A percentile compares a stretch with the other conserved stretches of the same genome.
Conservation (phyloP, 805 yeast genomes). For the Limtongozyma cylindracea region DNA sequence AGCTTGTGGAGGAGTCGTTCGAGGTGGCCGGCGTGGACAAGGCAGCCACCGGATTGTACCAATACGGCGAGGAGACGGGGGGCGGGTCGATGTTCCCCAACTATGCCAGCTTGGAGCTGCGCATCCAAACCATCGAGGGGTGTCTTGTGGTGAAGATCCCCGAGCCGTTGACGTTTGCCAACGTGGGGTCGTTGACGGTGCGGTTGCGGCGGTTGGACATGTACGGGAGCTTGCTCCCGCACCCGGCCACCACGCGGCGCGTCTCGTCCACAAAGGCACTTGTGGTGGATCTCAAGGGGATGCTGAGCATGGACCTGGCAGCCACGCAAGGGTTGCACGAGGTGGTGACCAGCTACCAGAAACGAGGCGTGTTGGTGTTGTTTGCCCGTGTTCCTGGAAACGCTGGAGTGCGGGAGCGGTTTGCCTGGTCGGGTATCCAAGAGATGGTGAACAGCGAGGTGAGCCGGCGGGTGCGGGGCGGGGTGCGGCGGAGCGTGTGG, state of each 20-base stretch:
- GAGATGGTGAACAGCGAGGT: constrained; percentile 5
- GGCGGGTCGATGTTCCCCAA: too few species aligned
- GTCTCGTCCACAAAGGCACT: constrained; percentile 20
- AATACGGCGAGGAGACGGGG: too few species aligned
- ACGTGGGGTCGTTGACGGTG: constrained; percentile 49
- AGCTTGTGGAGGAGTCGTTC: constrained; percentile 15
- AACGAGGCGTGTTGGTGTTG: constrained; percentile 26
- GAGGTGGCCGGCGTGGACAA: background rate
- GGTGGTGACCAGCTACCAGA: constrained; percentile 25
- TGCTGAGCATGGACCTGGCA: constrained; percentile 58
- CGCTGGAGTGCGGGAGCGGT: constrained; percentile 17
- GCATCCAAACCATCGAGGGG: constrained; percentile 29
- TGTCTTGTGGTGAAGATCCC: constrained; percentile 62
- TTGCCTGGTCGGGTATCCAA: constrained; percentile 29
- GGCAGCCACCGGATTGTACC: too few species aligned
- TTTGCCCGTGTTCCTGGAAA: constrained; percentile 33
- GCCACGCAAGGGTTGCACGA: constrained; percentile 52
- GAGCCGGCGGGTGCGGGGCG: too few species aligned
- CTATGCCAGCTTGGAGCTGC: too few species aligned
- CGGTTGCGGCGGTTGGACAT: constrained; percentile 45
- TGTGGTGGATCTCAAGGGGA: constrained; percentile 60
- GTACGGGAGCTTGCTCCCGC: constrained; percentile 50
- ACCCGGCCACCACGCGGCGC: constrained; percentile 40
- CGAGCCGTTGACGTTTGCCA: constrained; percentile 76
- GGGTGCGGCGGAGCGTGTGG: too few species aligned